phyloP scores from a whole-genome alignment of 352 stramenopile species.

The Phytopythium aichiense region DNA sequence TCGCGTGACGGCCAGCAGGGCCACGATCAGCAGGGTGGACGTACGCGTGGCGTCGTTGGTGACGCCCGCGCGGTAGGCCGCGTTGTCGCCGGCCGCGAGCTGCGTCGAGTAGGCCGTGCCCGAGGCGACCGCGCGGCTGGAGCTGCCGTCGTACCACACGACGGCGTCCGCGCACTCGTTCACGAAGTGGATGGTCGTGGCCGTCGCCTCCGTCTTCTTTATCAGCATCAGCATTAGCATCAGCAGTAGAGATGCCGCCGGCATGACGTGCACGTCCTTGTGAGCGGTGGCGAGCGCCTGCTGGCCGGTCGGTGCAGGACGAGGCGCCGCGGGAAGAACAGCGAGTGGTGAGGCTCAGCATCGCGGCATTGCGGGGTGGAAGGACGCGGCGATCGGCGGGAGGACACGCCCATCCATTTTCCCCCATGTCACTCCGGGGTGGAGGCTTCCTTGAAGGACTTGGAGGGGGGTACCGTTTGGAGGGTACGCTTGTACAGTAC shows the following conservation, averaged over 20 bases:
- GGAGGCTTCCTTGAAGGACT: background rate
- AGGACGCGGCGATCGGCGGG: background rate
- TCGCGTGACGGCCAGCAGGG: background rate
- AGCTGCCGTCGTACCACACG: conserved; percentile 27
- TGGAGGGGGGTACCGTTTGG: background rate
- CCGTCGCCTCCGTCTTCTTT: conserved; percentile 2
- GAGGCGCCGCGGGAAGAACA: no score
- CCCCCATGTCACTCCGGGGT: background rate
- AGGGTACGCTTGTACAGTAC: background rate
- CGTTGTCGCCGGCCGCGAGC: conserved; percentile 23
- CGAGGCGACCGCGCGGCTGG: conserved; percentile 16
- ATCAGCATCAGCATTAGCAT: conserved; percentile 7
- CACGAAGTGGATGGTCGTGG: conserved; percentile 32
- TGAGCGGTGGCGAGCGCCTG: no score
- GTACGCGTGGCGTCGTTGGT: conserved; percentile 29
- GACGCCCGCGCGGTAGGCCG: conserved; percentile 24
- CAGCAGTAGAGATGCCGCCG: background rate
- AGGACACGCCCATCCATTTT: conserved; percentile 1
- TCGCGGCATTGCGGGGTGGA: background rate
- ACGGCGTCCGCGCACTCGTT: conserved; percentile 39
- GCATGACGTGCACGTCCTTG: background rate
- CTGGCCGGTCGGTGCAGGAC: no score
- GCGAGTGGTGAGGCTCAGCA: background rate
- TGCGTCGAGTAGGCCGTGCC: conserved; percentile 12
- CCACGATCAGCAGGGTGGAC: background rate